A percentile compares a stretch with the other conserved stretches of the same genome.
phyloP scores from a whole-genome alignment of 1,284 basidiomycete genomes.

The Ustilago sp. region DNA sequence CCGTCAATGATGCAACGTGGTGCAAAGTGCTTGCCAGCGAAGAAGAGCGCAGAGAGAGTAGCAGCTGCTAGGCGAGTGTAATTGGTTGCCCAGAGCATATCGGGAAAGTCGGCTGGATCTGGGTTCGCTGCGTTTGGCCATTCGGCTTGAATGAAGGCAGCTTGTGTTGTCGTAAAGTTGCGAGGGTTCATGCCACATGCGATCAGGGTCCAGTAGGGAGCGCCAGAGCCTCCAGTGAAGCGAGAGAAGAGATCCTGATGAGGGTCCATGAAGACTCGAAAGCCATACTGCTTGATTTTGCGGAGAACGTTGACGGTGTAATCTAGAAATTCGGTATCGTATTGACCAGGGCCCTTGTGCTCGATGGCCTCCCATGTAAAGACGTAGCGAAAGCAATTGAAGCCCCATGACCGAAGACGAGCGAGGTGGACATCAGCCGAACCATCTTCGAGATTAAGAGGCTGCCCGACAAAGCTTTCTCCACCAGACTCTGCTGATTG shows the following conservation, averaged over 20 bases:
- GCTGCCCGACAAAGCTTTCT: conserved; percentile 79
- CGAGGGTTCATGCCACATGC: conserved; percentile 92
- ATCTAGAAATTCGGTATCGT: conserved; percentile 91
- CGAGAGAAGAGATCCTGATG: conserved; percentile 98
- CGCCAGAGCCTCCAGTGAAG: conserved; percentile 94
- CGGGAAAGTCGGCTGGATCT: conserved; percentile 81
- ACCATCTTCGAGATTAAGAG: conserved; percentile 81
- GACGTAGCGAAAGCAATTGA: conserved; percentile 90
- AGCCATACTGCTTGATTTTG: conserved; percentile 95
- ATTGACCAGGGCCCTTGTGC: conserved; percentile 91
- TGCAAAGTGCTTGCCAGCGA: conserved; percentile 87
- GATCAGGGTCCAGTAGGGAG: conserved; percentile 91
- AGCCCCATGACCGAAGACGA: conserved; percentile 89
- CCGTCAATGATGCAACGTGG: conserved; percentile 92
- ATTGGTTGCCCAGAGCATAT: conserved; percentile 97
- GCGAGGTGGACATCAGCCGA: conserved; percentile 89
- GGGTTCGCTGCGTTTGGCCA: conserved; percentile 78
- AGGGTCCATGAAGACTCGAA: conserved; percentile 91
- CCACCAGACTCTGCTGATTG: conserved; percentile 82
- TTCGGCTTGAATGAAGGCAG: conserved; percentile 89
- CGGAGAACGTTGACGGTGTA: conserved; percentile 87
- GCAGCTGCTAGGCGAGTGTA: conserved; percentile 88
- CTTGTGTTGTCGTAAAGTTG: conserved; percentile 84
- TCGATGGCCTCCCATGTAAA: conserved; percentile 95
- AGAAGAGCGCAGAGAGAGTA: conserved; percentile 94